Conservation (phyloP, 2,329 filamentous ascomycete species). For the Arthrobotrys iridis region DNA sequence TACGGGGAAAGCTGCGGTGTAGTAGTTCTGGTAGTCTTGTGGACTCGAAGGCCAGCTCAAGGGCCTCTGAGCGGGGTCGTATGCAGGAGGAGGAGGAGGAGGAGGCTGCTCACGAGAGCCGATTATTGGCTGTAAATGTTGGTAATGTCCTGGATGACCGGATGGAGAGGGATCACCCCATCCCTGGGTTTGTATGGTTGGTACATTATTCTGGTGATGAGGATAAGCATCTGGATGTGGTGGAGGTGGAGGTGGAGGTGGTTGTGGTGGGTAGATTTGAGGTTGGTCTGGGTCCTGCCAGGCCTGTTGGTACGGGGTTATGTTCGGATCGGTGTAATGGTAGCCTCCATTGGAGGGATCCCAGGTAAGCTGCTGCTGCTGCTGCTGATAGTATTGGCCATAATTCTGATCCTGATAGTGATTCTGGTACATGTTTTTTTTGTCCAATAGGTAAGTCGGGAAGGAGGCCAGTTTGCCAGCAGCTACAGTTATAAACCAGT, state of each 20-base stretch:
- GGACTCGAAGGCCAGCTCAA: conserved; percentile 44
- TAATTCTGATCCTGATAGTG: conserved; percentile 17
- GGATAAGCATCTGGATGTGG: neutral
- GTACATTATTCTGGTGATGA: neutral
- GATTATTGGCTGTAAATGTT: neutral
- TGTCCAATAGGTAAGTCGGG: no score
- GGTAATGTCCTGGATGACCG: neutral
- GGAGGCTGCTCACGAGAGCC: neutral
- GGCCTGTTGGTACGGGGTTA: neutral
- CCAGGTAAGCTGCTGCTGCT: conserved; percentile 8
- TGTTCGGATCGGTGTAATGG: conserved; percentile 1
- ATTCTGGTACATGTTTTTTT: conserved; percentile 16
- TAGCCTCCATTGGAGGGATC: neutral
- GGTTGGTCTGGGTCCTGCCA: conserved; percentile 7
- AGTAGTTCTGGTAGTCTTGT: conserved; percentile 17
- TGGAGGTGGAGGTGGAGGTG: neutral
- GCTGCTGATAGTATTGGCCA: neutral
- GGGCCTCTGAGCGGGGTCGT: conserved; percentile 27
- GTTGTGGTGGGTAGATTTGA: neutral
- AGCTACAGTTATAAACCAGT: no score
- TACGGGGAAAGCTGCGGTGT: neutral
- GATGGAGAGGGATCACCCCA: neutral
- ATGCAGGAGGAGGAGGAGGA: conserved; percentile 15
- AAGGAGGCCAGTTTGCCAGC: neutral
- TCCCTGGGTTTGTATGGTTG: neutral